A percentile compares a stretch with the other conserved stretches of the same genome.
These are phyloP conservation scores for Fremontodendron californicum DNA, from an alignment of 345 rosid genomes.

Conservation along the genomic window DNA sequence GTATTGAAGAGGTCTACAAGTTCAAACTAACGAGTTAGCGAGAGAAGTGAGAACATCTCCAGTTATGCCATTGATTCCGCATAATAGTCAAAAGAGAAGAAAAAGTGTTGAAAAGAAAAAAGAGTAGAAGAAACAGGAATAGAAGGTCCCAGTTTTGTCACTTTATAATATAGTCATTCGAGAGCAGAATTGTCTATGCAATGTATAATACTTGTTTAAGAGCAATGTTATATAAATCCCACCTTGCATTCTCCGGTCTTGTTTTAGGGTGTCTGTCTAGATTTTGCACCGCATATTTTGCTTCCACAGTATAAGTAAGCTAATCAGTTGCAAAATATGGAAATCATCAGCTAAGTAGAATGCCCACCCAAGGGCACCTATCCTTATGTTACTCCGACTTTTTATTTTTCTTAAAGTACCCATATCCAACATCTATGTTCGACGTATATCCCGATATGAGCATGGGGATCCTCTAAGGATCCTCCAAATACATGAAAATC, in stretches of 20 bases:
- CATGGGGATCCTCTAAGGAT: no score
- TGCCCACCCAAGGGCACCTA: background rate
- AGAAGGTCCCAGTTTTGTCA: constrained; percentile 19
- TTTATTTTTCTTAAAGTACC: no score
- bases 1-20: background rate
- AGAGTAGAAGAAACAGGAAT: constrained; percentile 6
- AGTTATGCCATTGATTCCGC: background rate
- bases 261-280: background rate
- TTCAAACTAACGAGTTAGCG: background rate
- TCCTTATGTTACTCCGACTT: no score
- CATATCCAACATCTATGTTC: no score
- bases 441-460: no score
- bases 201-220: constrained; percentile 13
- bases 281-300: background rate
- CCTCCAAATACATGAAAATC: no score
- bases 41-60: background rate
- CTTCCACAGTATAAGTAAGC: background rate
- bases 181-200: constrained; percentile 3
- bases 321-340: background rate
- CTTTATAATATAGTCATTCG: constrained; percentile 7
- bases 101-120: constrained; percentile 8
- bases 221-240: background rate
- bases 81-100: constrained; percentile 17
- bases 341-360: background rate
- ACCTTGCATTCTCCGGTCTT: background rate